Evolutionary conservation across 1,284 basidiomycete species (phyloP).

Genomic region (Rhodotorula glutinis): DNA sequence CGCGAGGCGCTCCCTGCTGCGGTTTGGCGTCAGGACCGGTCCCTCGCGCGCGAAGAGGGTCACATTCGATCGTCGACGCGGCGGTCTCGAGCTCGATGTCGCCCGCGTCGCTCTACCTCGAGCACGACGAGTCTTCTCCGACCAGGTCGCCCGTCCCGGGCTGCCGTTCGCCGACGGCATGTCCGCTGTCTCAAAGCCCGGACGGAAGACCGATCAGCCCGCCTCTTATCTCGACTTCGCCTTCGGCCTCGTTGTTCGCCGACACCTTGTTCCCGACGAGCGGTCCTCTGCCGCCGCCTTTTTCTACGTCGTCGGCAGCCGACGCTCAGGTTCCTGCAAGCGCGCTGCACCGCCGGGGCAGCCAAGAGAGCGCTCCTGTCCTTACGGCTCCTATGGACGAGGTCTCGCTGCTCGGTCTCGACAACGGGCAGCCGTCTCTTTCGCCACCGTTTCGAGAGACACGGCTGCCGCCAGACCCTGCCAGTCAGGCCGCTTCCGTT

Average conservation of each 20-base stretch:
- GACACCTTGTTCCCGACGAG: constrained; percentile 19
- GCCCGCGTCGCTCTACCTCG: neutral
- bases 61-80: neutral
- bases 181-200: neutral
- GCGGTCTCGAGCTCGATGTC: neutral
- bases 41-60: neutral
- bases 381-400: neutral
- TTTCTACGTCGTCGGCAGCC: neutral
- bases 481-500: neutral
- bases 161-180: neutral
- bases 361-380: neutral
- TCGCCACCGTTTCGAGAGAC: neutral
- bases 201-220: neutral
- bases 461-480: neutral
- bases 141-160: neutral
- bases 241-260: neutral
- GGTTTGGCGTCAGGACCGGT: neutral
- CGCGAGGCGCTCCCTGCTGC: neutral
- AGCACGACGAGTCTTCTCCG: neutral
- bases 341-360: neutral
- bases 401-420: neutral
- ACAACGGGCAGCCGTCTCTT: neutral
- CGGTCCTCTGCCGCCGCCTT: constrained; percentile 6
- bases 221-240: constrained; percentile 4
- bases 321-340: neutral